These are phyloP conservation scores for Angomonas deanei DNA, from an alignment of 208 protist genomes.

Conservation along the genomic window DNA sequence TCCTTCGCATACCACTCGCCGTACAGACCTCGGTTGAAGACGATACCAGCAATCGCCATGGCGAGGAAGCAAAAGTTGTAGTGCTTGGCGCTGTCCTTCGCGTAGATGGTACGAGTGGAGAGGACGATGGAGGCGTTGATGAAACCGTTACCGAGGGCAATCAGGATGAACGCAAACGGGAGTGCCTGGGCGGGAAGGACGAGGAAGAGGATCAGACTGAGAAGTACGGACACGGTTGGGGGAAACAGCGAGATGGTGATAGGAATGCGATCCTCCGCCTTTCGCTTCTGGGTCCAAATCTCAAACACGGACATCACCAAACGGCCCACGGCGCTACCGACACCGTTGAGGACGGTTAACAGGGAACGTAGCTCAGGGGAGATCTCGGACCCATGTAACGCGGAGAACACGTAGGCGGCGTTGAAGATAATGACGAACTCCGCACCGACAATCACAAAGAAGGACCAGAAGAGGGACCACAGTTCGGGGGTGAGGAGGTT, in stretches of 20 bases:
- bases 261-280: constrained; percentile 21
- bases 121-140: constrained; percentile 22
- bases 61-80: constrained; percentile 31
- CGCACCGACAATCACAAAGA: constrained; percentile 20
- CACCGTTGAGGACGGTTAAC: constrained; percentile 21
- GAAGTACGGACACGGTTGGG: constrained; percentile 14
- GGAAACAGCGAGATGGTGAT: constrained; percentile 20
- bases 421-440: constrained; percentile 24
- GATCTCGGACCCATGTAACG: constrained; percentile 8
- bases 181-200: constrained; percentile 10
- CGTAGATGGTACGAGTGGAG: constrained; percentile 31
- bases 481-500: constrained; percentile 19
- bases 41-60: constrained; percentile 13
- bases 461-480: constrained; percentile 19
- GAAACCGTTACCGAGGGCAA: constrained; percentile 26
- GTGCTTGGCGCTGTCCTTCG: constrained; percentile 31
- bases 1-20: constrained; percentile 31
- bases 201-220: constrained; percentile 20
- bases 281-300: constrained; percentile 12
- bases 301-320: constrained; percentile 21
- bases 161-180: constrained; percentile 21
- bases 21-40: constrained; percentile 36
- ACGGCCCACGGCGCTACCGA: constrained; percentile 23
- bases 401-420: constrained; percentile 18
- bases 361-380: constrained; percentile 13